Conservation (phyloP, 306 rosid genomes). For the Quercus cerris region DNA sequence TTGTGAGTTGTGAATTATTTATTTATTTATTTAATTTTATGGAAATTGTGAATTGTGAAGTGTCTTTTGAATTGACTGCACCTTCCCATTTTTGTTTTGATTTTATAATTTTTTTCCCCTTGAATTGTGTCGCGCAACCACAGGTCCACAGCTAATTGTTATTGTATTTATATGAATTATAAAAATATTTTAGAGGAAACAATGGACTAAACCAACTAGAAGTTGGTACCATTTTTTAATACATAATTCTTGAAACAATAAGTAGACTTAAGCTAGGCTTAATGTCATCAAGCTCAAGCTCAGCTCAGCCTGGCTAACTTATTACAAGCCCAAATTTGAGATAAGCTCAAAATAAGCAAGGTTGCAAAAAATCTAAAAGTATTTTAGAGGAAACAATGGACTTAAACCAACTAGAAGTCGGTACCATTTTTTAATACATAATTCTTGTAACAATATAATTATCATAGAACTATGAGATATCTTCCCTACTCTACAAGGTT, state of each 20-base stretch:
- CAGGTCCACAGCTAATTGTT: no score
- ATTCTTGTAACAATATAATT: background rate
- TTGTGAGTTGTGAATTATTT: no score
- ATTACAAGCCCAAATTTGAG: background rate
- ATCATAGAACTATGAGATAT: background rate
- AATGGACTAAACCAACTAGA: background rate
- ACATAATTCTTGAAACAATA: background rate
- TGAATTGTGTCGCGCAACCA: no score
- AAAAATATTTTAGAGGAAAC: background rate
- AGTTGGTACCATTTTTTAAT: background rate
- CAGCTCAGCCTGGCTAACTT: background rate
- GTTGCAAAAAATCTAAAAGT: background rate
- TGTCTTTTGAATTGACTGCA: no score
- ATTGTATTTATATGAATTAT: background rate
- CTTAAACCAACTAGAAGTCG: background rate
- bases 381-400: background rate
- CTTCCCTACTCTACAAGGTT: background rate
- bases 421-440: background rate
- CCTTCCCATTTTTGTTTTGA: no score
- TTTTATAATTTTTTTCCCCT: no score
- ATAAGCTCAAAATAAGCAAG: background rate
- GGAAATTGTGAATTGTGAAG: no score
- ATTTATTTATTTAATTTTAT: no score
- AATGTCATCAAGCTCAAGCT: background rate
- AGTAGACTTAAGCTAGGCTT: background rate